Evolutionary conservation across 441 rosid genomes (phyloP), one percentile per base, ranked within the genome.

Genomic region (Euphorbia schlechtendalii): DNA sequence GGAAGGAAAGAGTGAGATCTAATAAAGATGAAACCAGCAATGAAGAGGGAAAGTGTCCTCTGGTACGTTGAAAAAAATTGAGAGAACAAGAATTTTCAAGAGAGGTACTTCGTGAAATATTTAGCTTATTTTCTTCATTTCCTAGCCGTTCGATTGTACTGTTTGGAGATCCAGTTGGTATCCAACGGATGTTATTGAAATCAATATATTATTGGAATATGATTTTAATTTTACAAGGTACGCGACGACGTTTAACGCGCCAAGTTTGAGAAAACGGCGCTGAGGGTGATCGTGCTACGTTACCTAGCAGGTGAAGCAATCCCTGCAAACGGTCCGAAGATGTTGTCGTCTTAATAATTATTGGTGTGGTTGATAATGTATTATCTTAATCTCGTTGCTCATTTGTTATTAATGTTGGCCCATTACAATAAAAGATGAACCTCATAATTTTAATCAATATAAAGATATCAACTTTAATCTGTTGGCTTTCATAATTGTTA

Each of bases 1-100:
- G 58, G 32, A 65, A 71, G n/a, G n/a, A 64, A 18, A 61, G 69
- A 57, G 68, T 68, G 68, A 73, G 77, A 77, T 71, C 76, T 72
- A 76, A 71, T 27, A 52, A 58, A 72, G 71, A 61, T 53, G 65
- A 66, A 69, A 59, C 66, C 65, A 70, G 43, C 17, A 72, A 72
- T 71, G 46, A 45, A 8, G 51, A 30, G 21, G 55, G 28, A 28
- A 58, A 59, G 69, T 71, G 74, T 56, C 69, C 14, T 69, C 63
- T 56, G 73, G 41, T 68, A 74, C 81, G 73, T 70, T 70, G 68
- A 63, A 12, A 8, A 58, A 55, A 55, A 46, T 27, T 30, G 58
- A n/a, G 8, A 25, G 12, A 62, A 28, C 22, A 38, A 18, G 11
- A 46, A 45, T 34, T 57, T 52, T 52, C 53, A 14, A n/a, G 56